Conservation (phyloP, 352 stramenopile species). For the Phytophthora citrophthora region DNA sequence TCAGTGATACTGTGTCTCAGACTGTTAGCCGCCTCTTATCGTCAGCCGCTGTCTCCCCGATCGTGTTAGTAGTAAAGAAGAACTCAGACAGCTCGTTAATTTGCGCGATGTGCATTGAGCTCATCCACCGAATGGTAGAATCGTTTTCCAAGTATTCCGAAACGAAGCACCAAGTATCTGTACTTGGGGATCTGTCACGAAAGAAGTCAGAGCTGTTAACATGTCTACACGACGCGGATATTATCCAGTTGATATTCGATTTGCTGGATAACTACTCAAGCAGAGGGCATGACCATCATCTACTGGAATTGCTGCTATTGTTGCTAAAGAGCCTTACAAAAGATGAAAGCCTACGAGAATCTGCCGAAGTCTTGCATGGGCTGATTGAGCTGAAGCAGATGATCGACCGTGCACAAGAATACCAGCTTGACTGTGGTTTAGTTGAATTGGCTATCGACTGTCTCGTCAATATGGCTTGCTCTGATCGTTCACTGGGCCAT, state of each 20-base stretch:
- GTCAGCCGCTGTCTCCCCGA: conserved; percentile 2
- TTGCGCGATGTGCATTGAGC: conserved; percentile 23
- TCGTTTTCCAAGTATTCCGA: conserved; percentile 3
- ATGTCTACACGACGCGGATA: conserved; percentile 26
- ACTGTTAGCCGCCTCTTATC: conserved; percentile 12
- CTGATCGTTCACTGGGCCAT: conserved; percentile 25
- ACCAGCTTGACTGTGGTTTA: conserved; percentile 23
- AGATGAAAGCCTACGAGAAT: conserved; percentile 32
- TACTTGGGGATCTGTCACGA: background rate
- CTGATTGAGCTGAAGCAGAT: conserved; percentile 42
- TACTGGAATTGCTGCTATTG: conserved; percentile 36
- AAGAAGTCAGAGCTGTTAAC: conserved; percentile 29
- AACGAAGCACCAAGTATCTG: background rate
- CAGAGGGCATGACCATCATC: background rate
- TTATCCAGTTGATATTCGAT: conserved; percentile 31
- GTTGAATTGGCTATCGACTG: conserved; percentile 53
- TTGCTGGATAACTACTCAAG: conserved; percentile 33
- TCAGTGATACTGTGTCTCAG: conserved; percentile 9
- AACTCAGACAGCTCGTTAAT: conserved; percentile 12
- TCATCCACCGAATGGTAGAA: conserved; percentile 24
- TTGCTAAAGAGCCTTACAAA: conserved; percentile 46
- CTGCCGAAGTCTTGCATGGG: conserved; percentile 31
- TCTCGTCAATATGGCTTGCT: conserved; percentile 54
- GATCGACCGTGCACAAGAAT: conserved; percentile 30
- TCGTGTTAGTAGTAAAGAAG: conserved; percentile 24